phyloP scores from a whole-genome alignment of 345 rosid species.

The Lagerstroemia speciosa region DNA sequence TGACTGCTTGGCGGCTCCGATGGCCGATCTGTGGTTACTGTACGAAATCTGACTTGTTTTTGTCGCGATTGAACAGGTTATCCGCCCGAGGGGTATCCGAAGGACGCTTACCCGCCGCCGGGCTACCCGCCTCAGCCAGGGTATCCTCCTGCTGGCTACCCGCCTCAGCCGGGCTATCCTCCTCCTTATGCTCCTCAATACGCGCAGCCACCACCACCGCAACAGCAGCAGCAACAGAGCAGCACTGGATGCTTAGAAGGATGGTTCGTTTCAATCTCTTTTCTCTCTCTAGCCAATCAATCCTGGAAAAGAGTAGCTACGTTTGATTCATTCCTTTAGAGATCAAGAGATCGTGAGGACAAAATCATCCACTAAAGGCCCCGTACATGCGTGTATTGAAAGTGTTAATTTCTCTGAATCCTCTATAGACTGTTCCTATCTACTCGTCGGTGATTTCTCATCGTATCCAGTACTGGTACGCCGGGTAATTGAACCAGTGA shows the following conservation, averaged over 20 bases:
- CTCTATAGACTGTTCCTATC: not conserved
- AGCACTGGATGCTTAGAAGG: slow-evolving; percentile 58
- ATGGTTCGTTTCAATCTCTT: slow-evolving; percentile 33
- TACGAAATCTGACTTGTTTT: slow-evolving; percentile 11
- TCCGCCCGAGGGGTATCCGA: slow-evolving; percentile 78
- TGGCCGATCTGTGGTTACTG: not conserved
- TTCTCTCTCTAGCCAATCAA: not conserved
- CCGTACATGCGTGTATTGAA: not conserved
- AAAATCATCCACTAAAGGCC: not conserved
- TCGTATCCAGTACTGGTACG: not conserved
- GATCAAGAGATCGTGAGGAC: not conserved
- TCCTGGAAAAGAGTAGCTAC: no score
- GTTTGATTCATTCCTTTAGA: no score
- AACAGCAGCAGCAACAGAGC: slow-evolving; percentile 41
- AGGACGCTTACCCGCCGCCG: slow-evolving; percentile 67
- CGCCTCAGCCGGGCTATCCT: slow-evolving; percentile 30
- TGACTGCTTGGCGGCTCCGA: not conserved
- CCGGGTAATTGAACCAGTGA: no score
- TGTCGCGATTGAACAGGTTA: slow-evolving; percentile 41
- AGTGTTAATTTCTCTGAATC: not conserved
- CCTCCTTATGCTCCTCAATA: slow-evolving; percentile 71
- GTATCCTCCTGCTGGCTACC: slow-evolving; percentile 7
- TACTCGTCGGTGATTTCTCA: not conserved
- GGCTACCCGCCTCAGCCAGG: slow-evolving; percentile 59
- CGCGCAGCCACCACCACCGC: slow-evolving; percentile 58